These are phyloP conservation scores for Coelastrella sp. DNA, from an alignment of 139 green algal genomes.

Conservation along the genomic window DNA sequence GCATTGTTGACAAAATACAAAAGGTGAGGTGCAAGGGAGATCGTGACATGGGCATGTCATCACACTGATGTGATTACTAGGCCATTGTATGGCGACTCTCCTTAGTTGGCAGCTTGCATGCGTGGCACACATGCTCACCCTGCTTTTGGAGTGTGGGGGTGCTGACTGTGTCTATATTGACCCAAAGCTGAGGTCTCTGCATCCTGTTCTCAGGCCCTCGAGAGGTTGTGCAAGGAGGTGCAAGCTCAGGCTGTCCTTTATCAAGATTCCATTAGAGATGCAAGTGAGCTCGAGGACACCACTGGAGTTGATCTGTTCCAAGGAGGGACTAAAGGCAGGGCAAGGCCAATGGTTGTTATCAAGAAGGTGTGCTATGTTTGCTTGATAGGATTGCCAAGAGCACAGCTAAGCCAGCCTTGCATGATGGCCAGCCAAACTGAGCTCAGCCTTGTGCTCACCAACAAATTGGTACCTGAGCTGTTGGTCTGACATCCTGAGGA, in stretches of 20 bases:
- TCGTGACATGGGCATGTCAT: not conserved
- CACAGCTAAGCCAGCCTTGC: not conserved
- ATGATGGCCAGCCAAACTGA: not conserved
- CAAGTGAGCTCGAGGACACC: constrained; percentile 79
- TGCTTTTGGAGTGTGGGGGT: too few relatives aligned
- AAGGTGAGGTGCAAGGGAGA: constrained; percentile 39
- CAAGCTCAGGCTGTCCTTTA: constrained; percentile 78
- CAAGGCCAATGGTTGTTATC: constrained; percentile 63
- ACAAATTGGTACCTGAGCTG: too few relatives aligned
- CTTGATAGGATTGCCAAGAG: not conserved
- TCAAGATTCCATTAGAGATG: constrained; percentile 75
- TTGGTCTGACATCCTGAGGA: too few relatives aligned
- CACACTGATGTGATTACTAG: too few relatives aligned
- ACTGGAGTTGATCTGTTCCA: constrained; percentile 82
- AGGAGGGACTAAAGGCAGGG: constrained; percentile 47
- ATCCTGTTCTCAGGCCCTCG: constrained; percentile 56
- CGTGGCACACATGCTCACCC: too few relatives aligned
- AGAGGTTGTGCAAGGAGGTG: constrained; percentile 75
- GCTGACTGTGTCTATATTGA: not conserved
- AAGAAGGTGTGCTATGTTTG: constrained; percentile 50
- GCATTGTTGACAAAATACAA: constrained; percentile 80
- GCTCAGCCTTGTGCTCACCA: too few relatives aligned
- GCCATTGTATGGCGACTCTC: too few relatives aligned
- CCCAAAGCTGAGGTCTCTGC: not conserved
- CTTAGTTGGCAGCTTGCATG: too few relatives aligned